Base-by-base conservation (phyloP, 768 basidiomycete species). In the Tephrocybe sp. region DNA sequence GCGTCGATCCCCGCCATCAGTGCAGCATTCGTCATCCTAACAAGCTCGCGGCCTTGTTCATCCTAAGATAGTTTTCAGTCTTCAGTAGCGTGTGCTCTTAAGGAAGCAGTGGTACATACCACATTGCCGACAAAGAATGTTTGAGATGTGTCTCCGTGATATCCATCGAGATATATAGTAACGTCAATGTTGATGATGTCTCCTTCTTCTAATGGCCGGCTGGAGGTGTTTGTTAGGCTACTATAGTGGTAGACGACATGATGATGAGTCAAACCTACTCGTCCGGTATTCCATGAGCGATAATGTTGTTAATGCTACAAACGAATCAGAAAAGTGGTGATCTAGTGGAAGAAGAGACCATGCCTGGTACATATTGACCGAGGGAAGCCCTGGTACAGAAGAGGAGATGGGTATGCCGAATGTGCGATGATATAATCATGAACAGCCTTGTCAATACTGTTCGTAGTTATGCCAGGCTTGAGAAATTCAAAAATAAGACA, bases 171-270 rank as follows among this genome's bases (percentile, higher is more conserved):
- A 63, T 79, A 94, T 7, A 94, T 75, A 1, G 94, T 94, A 8
- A 97, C 67, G 64, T 97, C 94, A 37, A 95, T 74, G 63, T 94
- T 94, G 58, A 97, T 72, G 39, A 97, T 88, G 54, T 97, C 94
- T 1, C 86, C 88, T 39, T 89, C 74, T 62, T 87, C 78, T 3
- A 97, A 75, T 0, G 81, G 82, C 29, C 92, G 89, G 49, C 92
- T 94, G 18, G 9, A 9, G 18, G 7, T 6, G n/a, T 15, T 16
- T 11, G 13, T 47, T 11, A n/a, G 19, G 27, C 19, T 29, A 6
- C 22, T 10, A n/a, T n/a, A n/a, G n/a, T n/a, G n/a, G n/a, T n/a
- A 31, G 11, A 5, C 31, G 15, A 19, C 15, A 36, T 16, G 12
- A 30, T 15, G 22, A 45, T 16, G 15, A 3, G 18, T 16, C 33